Evolutionary conservation across 257 asterid genomes (phyloP).

Genomic region (Jasminum sambac): DNA sequence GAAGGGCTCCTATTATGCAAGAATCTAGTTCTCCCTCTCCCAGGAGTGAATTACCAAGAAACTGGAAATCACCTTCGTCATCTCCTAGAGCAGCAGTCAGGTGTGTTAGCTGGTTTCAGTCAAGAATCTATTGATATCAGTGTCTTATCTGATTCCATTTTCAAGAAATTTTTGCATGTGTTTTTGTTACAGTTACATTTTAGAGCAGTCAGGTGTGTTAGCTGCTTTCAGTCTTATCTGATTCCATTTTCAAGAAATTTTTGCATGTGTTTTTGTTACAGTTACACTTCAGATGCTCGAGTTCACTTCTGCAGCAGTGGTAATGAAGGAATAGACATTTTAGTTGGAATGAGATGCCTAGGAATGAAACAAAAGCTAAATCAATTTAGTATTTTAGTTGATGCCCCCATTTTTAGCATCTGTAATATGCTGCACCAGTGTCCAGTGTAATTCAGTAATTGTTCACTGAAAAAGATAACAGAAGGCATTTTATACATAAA

Average conservation of each 20-base stretch:
- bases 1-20: conserved; percentile 48
- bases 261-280: conserved; percentile 18
- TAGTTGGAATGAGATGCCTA: conserved; percentile 14
- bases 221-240: conserved; percentile 4
- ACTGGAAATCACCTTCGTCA: conserved; percentile 46
- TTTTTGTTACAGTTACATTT: conserved; percentile 11
- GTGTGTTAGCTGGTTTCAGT: conserved; percentile 36
- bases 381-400: neutral
- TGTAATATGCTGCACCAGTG: neutral
- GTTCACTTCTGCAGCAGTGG: conserved; percentile 1
- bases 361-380: conserved; percentile 3
- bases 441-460: no score
- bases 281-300: conserved; percentile 7
- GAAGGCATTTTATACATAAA: conserved; percentile 3
- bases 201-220: conserved; percentile 61
- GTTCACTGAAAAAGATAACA: conserved; percentile 6
- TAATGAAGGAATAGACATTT: conserved; percentile 6
- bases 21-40: conserved; percentile 61
- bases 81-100: conserved; percentile 67
- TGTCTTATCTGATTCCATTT: neutral
- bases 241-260: no score
- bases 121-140: conserved; percentile 10
- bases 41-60: conserved; percentile 46
- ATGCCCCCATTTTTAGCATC: neutral
- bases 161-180: conserved; percentile 7